Evolutionary conservation across 768 basidiomycete species (phyloP).

Genomic region (Russula griseocarnosa): DNA sequence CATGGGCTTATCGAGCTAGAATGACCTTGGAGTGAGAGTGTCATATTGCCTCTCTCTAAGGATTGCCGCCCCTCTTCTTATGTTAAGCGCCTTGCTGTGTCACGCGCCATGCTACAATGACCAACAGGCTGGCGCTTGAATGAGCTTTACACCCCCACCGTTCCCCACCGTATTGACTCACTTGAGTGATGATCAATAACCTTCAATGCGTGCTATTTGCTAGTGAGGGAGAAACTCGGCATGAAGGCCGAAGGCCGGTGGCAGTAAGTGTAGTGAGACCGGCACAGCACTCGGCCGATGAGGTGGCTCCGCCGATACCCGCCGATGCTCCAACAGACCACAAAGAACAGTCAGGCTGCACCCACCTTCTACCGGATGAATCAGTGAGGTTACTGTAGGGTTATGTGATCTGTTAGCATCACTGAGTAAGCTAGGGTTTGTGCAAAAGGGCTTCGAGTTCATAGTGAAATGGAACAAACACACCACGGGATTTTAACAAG

Average conservation of each 20-base stretch:
- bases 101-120: background rate
- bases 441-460: background rate
- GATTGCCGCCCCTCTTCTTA: background rate
- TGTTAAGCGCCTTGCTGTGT: slow-evolving; percentile 1
- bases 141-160: background rate
- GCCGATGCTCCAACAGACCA: background rate
- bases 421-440: too few species aligned
- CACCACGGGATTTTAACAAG: background rate
- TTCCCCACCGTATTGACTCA: too few species aligned
- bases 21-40: background rate
- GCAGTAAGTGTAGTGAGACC: background rate
- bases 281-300: background rate
- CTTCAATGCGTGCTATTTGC: background rate
- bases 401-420: background rate
- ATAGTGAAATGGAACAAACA: background rate
- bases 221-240: background rate
- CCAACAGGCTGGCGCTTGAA: background rate
- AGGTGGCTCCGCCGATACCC: background rate
- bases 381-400: background rate
- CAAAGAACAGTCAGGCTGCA: background rate
- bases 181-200: background rate
- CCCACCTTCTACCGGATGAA: background rate
- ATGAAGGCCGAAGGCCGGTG: background rate
- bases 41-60: background rate
- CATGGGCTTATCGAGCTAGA: background rate